Evolutionary conservation across 257 asterid genomes (phyloP), one percentile per base, ranked within the genome.

Genomic region (Nicotiana attenuata): DNA sequence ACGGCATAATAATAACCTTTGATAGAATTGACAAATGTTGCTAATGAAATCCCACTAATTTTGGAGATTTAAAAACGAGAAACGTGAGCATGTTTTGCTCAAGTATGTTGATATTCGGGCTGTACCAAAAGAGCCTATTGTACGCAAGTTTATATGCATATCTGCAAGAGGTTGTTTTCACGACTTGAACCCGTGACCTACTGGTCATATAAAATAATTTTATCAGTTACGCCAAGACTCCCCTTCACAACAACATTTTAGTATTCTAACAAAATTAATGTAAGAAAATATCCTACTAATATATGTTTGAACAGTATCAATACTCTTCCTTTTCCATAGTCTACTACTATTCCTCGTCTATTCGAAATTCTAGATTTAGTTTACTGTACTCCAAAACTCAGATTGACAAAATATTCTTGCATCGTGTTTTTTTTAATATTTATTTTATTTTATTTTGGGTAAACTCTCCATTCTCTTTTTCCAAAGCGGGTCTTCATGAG

Each of bases 81-180:
- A 69, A 69, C 52, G 77, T 41, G 77, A 10, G 3, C 38, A 71
- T 55, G 60, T 71, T 71, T 71, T 13, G 60, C 60, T 71, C 78
- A 66, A 66, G 76, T 45, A 71, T 71, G 78, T 22, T 14, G 60
- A 71, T n/a, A n/a, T n/a, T n/a, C n/a, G n/a, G n/a, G n/a, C n/a
- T n/a, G n/a, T n/a, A n/a, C n/a, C n/a, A n/a, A n/a, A n/a, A n/a
- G n/a, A n/a, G n/a, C n/a, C n/a, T n/a, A n/a, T n/a, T n/a, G n/a
- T n/a, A n/a, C n/a, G n/a, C n/a, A n/a, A n/a, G n/a, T n/a, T n/a
- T n/a, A n/a, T n/a, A n/a, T n/a, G n/a, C n/a, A n/a, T n/a, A n/a
- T n/a, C n/a, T n/a, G n/a, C n/a, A n/a, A n/a, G n/a, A n/a, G n/a
- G n/a, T n/a, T n/a, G n/a, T n/a, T n/a, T n/a, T n/a, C n/a, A n/a